Conservation (phyloP, 1,139 yeast genomes). For the Suhomyces kunorum region DNA sequence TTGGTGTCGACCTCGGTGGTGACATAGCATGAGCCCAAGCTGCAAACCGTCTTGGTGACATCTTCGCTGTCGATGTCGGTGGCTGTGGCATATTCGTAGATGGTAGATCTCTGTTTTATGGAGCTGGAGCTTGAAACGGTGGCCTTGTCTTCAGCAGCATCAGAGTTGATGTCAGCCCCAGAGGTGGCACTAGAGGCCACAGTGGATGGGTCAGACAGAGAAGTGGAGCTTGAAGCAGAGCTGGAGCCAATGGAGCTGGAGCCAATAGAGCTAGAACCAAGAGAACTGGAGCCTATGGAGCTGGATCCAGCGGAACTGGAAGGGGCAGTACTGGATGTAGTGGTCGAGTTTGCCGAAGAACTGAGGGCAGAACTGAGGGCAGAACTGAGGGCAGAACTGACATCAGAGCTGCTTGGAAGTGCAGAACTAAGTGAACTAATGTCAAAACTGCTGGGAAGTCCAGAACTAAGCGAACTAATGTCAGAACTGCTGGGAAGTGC, state of each 20-base stretch:
- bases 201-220: too few relatives aligned
- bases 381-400: not conserved
- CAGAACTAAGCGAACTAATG: not conserved
- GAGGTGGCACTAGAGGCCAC: too few relatives aligned
- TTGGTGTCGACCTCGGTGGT: slow-evolving; percentile 38
- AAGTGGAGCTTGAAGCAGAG: slow-evolving; percentile 10
- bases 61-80: slow-evolving; percentile 25
- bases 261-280: not conserved
- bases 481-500: not conserved
- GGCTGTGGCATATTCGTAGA: slow-evolving; percentile 35
- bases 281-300: slow-evolving; percentile 1
- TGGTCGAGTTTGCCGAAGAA: not conserved
- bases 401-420: not conserved
- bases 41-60: slow-evolving; percentile 40
- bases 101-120: slow-evolving; percentile 23
- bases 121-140: slow-evolving; percentile 5
- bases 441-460: not conserved
- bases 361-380: not conserved
- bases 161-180: too few relatives aligned
- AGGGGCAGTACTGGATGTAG: not conserved
- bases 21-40: slow-evolving; percentile 31
- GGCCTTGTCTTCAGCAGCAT: too few relatives aligned
- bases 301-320: slow-evolving; percentile 3
- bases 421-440: not conserved
- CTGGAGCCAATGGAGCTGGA: not conserved